Base-by-base conservation (phyloP, 2,329 filamentous ascomycete genomes). In the Byssochlamys sp. region DNA sequence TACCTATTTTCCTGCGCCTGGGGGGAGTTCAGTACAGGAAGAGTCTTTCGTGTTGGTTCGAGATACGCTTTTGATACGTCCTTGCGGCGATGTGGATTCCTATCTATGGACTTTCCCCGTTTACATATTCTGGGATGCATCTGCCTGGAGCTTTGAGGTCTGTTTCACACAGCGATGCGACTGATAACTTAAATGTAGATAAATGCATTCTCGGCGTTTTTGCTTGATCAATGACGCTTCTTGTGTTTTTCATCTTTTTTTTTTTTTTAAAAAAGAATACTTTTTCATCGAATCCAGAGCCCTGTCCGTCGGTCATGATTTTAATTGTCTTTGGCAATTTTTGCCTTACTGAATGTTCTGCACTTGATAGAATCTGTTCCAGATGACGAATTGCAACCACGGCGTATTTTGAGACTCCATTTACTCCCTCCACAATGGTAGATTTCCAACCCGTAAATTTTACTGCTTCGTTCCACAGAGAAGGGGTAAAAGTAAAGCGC, bases 131-230 rank as follows among this genome's bases (percentile, higher is more conserved):
- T 61, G 59, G 58, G 58, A 55, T 59, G 58, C 57, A 59, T 61
- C 61, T 60, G 62, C 52, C 56, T 61, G 65, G 63, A 58, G 59
- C 58, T 62, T 63, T 64, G 66, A 66, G 52, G 14, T 49, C 28
- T 27, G 57, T 70, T 66, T 66, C 63, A 67, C 66, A 69, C 65
- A 67, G 62, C 66, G 65, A 68, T 66, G 65, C 62, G 64, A 66
- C 59, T 60, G 55, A 71, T 65, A 67, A 67, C 58, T 57, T 68
- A 65, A 45, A 69, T 73, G 71, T 73, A 73, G 70, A 73, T 73
- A 72, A 69, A 67, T 71, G 71, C 71, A 73, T 73, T 65, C 66
- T 64, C 61, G 71, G 72, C 68, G 69, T 71, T 71, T 63, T 14
- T 24, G 50, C 48, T 54, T 54, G 26, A 35, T 25, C 39, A 45